Conservation (phyloP, 1,284 basidiomycete species). For the Ganoderma sinense region DNA sequence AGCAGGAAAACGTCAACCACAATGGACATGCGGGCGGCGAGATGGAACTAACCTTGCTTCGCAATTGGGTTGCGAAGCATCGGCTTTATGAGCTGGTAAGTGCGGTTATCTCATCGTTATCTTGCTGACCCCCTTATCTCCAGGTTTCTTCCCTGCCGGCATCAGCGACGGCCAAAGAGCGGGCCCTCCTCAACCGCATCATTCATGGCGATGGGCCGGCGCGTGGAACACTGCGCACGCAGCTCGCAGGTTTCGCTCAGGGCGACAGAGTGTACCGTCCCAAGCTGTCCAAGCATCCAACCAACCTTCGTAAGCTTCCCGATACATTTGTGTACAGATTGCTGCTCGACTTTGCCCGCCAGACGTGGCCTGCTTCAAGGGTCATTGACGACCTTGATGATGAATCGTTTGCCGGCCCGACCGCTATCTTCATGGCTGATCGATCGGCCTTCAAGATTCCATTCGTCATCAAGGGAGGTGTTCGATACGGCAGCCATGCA, state of each 20-base stretch:
- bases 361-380: no score
- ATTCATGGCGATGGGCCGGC: not conserved
- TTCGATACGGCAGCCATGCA: slow-evolving; percentile 4
- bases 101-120: not conserved
- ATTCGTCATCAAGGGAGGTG: slow-evolving; percentile 2
- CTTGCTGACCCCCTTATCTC: not conserved
- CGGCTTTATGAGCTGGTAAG: slow-evolving; percentile 38
- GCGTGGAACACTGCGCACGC: slow-evolving; percentile 4
- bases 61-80: slow-evolving; percentile 41
- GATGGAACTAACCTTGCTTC: slow-evolving; percentile 42
- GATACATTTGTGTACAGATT: no score
- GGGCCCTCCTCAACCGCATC: slow-evolving; percentile 1
- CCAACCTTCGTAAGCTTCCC: slow-evolving; percentile 5
- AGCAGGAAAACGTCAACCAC: slow-evolving; percentile 42
- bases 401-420: not conserved
- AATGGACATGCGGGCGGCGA: slow-evolving; percentile 43
- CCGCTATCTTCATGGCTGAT: not conserved
- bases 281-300: not conserved
- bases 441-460: not conserved
- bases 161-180: not conserved
- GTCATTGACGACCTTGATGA: slow-evolving; percentile 45
- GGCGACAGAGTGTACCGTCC: not conserved
- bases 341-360: no score
- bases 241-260: slow-evolving; percentile 2
- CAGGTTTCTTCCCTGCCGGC: slow-evolving; percentile 8